phyloP scores from a whole-genome alignment of 1,139 yeast genomes.

The Candida sanyaensis region DNA sequence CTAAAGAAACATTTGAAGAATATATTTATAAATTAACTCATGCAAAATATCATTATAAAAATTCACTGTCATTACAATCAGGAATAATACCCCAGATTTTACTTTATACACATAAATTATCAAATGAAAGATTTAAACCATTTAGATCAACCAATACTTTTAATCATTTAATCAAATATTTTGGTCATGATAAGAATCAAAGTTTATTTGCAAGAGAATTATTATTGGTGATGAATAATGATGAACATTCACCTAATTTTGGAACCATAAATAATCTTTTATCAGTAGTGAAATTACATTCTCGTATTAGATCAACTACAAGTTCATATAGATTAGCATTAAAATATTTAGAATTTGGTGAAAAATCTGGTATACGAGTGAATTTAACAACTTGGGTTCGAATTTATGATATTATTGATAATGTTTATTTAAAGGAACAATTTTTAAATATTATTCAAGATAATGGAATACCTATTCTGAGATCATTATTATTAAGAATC shows the following conservation, averaged over 20 bases:
- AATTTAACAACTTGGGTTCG: slow-evolving; percentile 40
- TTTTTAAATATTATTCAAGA: slow-evolving; percentile 34
- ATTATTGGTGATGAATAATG: slow-evolving; percentile 43
- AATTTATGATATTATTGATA: slow-evolving; percentile 40
- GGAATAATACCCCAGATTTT: slow-evolving; percentile 44
- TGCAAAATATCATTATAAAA: slow-evolving; percentile 31
- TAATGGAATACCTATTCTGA: slow-evolving; percentile 36
- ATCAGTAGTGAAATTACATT: slow-evolving; percentile 33
- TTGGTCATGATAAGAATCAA: slow-evolving; percentile 45
- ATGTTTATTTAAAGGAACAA: slow-evolving; percentile 39
- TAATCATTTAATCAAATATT: slow-evolving; percentile 43
- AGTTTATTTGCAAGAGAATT: slow-evolving; percentile 44
- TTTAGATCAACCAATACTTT: slow-evolving; percentile 39
- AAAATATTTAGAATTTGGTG: slow-evolving; percentile 33
- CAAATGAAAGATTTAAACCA: slow-evolving; percentile 29
- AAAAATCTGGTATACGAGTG: slow-evolving; percentile 28
- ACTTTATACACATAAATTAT: slow-evolving; percentile 40
- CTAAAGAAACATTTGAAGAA: slow-evolving; percentile 31
- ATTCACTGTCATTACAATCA: slow-evolving; percentile 36
- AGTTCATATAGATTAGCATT: slow-evolving; percentile 33
- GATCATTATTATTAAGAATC: slow-evolving; percentile 28
- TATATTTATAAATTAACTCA: slow-evolving; percentile 43
- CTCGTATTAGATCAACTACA: slow-evolving; percentile 33
- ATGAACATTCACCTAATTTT: slow-evolving; percentile 42
- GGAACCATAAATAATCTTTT: slow-evolving; percentile 43